Evolutionary conservation across 176 grass and related monocot species (phyloP).

Genomic region (Oryza coarctata): DNA sequence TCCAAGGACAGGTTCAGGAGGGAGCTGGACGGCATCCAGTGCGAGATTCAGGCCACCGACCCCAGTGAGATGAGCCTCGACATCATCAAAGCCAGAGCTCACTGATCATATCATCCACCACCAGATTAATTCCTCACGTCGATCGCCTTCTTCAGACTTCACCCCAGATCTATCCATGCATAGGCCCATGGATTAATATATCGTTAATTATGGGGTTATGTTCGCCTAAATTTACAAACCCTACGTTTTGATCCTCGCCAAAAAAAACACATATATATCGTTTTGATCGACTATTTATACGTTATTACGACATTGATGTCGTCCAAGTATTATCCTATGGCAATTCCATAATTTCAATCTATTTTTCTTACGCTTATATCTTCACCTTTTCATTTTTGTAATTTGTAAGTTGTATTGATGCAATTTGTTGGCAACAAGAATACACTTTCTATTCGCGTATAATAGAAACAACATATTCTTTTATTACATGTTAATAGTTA

Average conservation of each 20-base stretch:
- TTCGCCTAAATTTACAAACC: background rate
- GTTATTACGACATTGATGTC: background rate
- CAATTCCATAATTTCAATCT: background rate
- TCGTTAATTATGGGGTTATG: background rate
- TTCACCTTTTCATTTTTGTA: background rate
- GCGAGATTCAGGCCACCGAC: slow-evolving; percentile 63
- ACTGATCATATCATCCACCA: slow-evolving; percentile 5
- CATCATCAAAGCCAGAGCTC: slow-evolving; percentile 45
- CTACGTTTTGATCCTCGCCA: background rate
- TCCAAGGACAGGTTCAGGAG: slow-evolving; percentile 69
- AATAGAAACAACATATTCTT: no score
- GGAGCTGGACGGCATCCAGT: slow-evolving; percentile 62
- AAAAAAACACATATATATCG: background rate
- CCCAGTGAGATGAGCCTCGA: slow-evolving; percentile 65
- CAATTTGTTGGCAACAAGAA: background rate
- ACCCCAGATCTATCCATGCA: background rate
- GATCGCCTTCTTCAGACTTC: background rate
- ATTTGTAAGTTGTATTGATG: background rate
- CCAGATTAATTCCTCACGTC: no score
- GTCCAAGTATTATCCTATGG: background rate
- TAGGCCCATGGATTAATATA: background rate
- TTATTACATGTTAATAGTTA: no score
- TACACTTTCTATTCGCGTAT: background rate
- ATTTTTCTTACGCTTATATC: background rate
- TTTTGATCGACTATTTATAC: background rate